Base-by-base conservation (phyloP, 345 rosid genomes). In the Hypericum androsaemum region DNA sequence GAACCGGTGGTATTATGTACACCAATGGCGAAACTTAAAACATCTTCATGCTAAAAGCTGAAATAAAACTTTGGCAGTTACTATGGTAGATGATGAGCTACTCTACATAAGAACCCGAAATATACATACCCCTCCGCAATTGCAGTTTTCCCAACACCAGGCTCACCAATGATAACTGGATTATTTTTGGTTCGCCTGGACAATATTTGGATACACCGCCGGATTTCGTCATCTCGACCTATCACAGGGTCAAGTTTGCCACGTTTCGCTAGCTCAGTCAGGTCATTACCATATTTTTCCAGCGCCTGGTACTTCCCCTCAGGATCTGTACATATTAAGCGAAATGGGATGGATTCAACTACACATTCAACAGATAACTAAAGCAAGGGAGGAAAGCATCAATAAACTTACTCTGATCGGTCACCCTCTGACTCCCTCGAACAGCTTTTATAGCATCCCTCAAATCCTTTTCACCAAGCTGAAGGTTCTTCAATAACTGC, bases 241-340 rank as follows among this genome's bases (percentile, higher is more conserved):
- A 90, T 84, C 52, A 90, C 98, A 57, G 98, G 96, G 65, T 90
- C 98, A 7, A 90, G 96, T 71, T 87, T 90, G 42, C 98, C 95
- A 57, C 77, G 74, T 72, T 64, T 79, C 55, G 98, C 98, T 71
- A 90, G 82, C 78, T 90, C 89, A 17, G 82, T 80, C 66, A 87
- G 72, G 70, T 90, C 98, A 70, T 74, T 90, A 49, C 98, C 98
- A 61, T 82, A 87, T 65, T 82, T 90, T 8, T 90, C 86, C 41
- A 90, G 71, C 28, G 85, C 81, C 66, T 87, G 85, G 54, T 82
- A 90, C 56, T 75, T 84, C 50, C 82, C 87, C 78, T 90, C 95
- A 47, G 86, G 96, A 64, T 90, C 95, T 87, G 59, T 50, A 61
- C 37, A 39, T 9, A 52, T 58, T 47, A 72, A 12, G 40, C 62